A percentile compares a stretch with the other conserved stretches of the same genome.
These are phyloP conservation scores for Dalbergia oliveri DNA, from an alignment of 306 rosid genomes.

Conservation along the genomic window DNA sequence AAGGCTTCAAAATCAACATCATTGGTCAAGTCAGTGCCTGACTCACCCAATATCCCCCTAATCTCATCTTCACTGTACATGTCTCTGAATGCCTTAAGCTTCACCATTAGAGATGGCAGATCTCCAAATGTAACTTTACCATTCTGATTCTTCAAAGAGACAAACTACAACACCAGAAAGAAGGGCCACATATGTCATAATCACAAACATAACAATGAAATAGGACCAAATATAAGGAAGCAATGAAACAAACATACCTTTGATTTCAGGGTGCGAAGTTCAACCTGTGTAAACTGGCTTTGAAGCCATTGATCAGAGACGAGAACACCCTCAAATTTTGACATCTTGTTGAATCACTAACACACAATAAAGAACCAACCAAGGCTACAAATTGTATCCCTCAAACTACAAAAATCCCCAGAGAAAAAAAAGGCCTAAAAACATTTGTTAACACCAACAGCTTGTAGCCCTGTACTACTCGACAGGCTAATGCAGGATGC, in stretches of 20 bases:
- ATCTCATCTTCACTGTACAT: slow-evolving; percentile 75
- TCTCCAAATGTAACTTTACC: slow-evolving; percentile 77
- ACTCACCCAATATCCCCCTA: slow-evolving; percentile 65
- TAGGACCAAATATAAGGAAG: slow-evolving; percentile 10
- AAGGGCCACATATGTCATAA: slow-evolving; percentile 28
- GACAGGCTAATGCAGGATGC: slow-evolving; percentile 43
- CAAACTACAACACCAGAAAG: slow-evolving; percentile 61
- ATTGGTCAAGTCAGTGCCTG: slow-evolving; percentile 59
- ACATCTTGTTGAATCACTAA: slow-evolving; percentile 64
- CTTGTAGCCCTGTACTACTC: slow-evolving; percentile 17
- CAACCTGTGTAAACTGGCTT: slow-evolving; percentile 92
- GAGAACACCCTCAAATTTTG: slow-evolving; percentile 80
- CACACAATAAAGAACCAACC: slow-evolving; percentile 18
- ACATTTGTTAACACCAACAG: slow-evolving; percentile 1
- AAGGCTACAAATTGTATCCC: slow-evolving; percentile 40
- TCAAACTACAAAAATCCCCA: slow-evolving; percentile 29
- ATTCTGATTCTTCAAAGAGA: slow-evolving; percentile 69
- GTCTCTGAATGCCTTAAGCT: slow-evolving; percentile 72
- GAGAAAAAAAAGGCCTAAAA: slow-evolving; percentile 6
- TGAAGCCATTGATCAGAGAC: slow-evolving; percentile 95
- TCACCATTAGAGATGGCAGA: slow-evolving; percentile 71
- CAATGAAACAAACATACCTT: slow-evolving; percentile 61
- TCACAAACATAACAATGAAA: slow-evolving; percentile 23
- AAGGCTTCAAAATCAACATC: slow-evolving; percentile 92
- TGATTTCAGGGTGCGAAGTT: slow-evolving; percentile 86